A percentile compares a stretch with the other conserved stretches of the same genome.
Conservation (phyloP, 2,329 filamentous ascomycete species). For the Alternaria ventricosa region DNA sequence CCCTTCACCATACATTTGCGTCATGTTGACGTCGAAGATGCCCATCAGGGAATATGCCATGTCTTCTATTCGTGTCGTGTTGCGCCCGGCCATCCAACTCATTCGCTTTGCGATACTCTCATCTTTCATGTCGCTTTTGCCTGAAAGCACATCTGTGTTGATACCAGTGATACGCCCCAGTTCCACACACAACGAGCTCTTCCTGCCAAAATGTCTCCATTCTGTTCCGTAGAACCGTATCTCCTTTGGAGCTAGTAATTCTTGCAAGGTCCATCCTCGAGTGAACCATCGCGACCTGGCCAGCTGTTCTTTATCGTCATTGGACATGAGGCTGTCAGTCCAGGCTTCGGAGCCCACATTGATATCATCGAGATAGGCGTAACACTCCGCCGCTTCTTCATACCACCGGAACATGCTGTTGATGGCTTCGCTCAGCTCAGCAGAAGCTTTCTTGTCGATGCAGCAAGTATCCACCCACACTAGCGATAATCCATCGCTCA, state of each 20-base stretch:
- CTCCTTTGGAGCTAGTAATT: not conserved
- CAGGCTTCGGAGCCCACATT: not conserved
- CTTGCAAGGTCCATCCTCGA: conserved; percentile 1
- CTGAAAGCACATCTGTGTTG: not conserved
- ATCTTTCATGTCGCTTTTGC: not conserved
- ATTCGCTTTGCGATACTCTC: not conserved
- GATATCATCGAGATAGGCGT: not conserved
- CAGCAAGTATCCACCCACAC: conserved; percentile 25
- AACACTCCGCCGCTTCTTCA: not conserved
- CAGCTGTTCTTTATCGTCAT: not conserved
- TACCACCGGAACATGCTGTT: conserved; percentile 7
- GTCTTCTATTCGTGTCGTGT: not conserved
- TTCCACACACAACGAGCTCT: not conserved
- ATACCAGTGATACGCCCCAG: not conserved
- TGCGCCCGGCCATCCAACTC: not conserved
- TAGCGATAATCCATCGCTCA: conserved; percentile 4
- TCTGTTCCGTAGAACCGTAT: not conserved
- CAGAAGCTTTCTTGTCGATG: conserved; percentile 9
- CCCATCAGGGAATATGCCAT: not conserved
- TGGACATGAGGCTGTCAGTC: not conserved
- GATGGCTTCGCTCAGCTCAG: conserved; percentile 10
- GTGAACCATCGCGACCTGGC: not conserved
- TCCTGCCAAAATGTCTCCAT: not conserved
- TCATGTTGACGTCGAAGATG: conserved; percentile 28
- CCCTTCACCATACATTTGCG: conserved; percentile 39